phyloP scores from a whole-genome alignment of 1,284 basidiomycete species.

The Ceratobasidium sp. region DNA sequence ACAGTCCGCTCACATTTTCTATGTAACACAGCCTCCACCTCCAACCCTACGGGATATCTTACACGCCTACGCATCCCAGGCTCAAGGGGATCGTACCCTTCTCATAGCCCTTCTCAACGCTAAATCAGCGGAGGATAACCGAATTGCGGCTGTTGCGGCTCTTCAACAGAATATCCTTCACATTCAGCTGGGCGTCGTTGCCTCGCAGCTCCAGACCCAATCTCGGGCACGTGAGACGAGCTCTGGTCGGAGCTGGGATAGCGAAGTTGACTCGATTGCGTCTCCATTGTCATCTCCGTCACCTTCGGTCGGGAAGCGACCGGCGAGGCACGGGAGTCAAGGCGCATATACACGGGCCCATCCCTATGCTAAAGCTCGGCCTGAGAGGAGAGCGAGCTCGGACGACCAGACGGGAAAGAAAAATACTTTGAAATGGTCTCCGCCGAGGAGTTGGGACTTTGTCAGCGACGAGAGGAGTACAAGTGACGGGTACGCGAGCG shows the following conservation, averaged over 20 bases:
- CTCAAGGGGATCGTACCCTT: conserved; percentile 90
- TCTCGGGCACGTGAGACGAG: too few relatives aligned
- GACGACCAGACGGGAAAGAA: background rate
- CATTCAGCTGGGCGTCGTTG: conserved; percentile 54
- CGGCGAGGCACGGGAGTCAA: background rate
- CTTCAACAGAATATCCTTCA: conserved; percentile 76
- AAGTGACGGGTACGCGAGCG: conserved; percentile 12
- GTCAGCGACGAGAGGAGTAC: conserved; percentile 40
- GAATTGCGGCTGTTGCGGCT: conserved; percentile 72
- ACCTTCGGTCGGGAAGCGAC: background rate
- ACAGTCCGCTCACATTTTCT: background rate
- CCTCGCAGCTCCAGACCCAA: conserved; percentile 14
- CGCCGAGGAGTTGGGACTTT: conserved; percentile 26
- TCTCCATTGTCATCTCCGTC: too few relatives aligned
- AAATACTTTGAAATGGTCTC: background rate
- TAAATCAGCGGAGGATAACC: conserved; percentile 88
- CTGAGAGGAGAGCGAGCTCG: background rate
- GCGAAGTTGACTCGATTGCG: too few relatives aligned
- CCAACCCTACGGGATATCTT: conserved; percentile 86
- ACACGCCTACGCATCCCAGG: conserved; percentile 79
- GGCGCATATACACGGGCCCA: conserved; percentile 3
- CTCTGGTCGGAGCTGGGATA: too few relatives aligned
- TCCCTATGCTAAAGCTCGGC: conserved; percentile 15
- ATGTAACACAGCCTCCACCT: conserved; percentile 66
- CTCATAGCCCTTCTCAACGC: conserved; percentile 87